Evolutionary conservation across 257 asterid species (phyloP).

Genomic region (Henckelia pumila): DNA sequence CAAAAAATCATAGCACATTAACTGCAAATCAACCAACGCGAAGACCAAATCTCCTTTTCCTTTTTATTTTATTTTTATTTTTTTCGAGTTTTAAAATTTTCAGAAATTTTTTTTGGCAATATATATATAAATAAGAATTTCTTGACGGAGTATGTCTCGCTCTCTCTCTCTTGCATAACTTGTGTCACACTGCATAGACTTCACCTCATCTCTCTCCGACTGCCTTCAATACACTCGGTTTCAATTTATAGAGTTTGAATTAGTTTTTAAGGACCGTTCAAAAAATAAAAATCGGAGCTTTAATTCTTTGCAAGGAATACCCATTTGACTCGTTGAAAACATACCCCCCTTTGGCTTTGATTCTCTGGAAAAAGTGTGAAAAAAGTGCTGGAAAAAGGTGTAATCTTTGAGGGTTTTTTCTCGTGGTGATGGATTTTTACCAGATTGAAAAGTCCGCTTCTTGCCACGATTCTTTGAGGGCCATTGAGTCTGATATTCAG

Average conservation of each 20-base stretch:
- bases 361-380: constrained; percentile 11
- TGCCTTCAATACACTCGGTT: not conserved
- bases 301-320: not conserved
- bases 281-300: not conserved
- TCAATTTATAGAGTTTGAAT: not conserved
- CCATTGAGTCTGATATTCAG: constrained; percentile 49
- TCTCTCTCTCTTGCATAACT: not conserved
- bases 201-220: not conserved
- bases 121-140: not conserved
- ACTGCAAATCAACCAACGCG: constrained; percentile 24
- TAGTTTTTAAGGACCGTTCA: not conserved
- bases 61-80: not conserved
- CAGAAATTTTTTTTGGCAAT: not conserved
- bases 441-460: constrained; percentile 43
- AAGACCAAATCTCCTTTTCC: constrained; percentile 15
- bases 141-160: not conserved
- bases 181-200: not conserved
- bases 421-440: constrained; percentile 37
- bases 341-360: not conserved
- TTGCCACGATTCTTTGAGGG: constrained; percentile 46
- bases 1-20: constrained; percentile 11
- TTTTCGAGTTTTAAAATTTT: no score
- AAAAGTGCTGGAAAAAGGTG: constrained; percentile 10
- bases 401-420: constrained; percentile 7
- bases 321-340: not conserved